phyloP scores from a whole-genome alignment of 164 flowering plant species.

The Amborella trichopoda region DNA sequence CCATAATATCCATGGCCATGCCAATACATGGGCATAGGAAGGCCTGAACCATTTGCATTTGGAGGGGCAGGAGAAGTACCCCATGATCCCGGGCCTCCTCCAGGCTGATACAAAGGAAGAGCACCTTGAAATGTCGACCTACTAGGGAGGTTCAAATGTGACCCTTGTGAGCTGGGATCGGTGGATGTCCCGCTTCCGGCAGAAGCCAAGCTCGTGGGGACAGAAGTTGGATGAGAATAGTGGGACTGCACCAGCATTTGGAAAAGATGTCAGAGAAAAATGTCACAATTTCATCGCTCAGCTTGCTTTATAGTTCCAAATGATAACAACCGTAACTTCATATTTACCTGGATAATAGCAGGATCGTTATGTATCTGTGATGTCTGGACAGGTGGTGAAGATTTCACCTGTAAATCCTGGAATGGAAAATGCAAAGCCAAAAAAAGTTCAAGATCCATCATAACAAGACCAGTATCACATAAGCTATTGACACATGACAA shows the following conservation, averaged over 20 bases:
- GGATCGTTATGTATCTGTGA: constrained; percentile 62
- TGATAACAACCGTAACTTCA: not conserved
- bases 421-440: not conserved
- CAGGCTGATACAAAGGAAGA: constrained; percentile 75
- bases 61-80: constrained; percentile 60
- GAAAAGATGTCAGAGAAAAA: too few relatives aligned
- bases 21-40: constrained; percentile 89
- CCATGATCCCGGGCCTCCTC: constrained; percentile 57
- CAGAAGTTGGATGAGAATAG: constrained; percentile 47
- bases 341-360: constrained; percentile 76
- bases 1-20: constrained; percentile 83
- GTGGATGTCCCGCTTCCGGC: constrained; percentile 33
- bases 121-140: constrained; percentile 63
- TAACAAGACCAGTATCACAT: not conserved
- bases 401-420: constrained; percentile 90
- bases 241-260: too few relatives aligned
- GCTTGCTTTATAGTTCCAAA: too few relatives aligned
- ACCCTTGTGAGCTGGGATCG: constrained; percentile 36
- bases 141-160: constrained; percentile 44
- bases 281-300: too few relatives aligned
- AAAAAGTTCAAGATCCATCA: not conserved
- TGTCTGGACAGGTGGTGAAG: constrained; percentile 65
- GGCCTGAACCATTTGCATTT: constrained; percentile 44
- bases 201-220: constrained; percentile 52
- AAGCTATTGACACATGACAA: not conserved